phyloP scores from a whole-genome alignment of 73 alveolate genomes.

The Blepharisma stoltei region DNA sequence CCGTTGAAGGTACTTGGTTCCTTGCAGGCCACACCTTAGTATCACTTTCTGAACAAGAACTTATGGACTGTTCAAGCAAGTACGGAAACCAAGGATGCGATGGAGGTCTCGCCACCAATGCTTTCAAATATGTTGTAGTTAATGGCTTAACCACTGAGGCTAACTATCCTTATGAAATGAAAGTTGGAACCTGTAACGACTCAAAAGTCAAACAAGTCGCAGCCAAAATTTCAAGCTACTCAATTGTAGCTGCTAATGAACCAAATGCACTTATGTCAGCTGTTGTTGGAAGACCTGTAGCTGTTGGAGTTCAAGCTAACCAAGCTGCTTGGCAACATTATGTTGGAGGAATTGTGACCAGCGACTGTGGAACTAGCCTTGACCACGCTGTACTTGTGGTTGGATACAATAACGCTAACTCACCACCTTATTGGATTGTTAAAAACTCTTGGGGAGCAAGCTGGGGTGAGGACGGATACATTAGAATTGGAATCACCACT shows the following conservation, averaged over 20 bases:
- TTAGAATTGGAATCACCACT: conserved; percentile 36
- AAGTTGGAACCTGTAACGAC: conserved; percentile 47
- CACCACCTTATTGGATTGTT: conserved; percentile 49
- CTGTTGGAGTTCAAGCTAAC: conserved; percentile 15
- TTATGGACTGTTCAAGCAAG: conserved; percentile 61
- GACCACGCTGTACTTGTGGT: conserved; percentile 77
- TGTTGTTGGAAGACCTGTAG: background rate
- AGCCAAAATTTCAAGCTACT: background rate
- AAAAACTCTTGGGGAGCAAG: conserved; percentile 81
- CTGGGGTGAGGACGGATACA: conserved; percentile 81
- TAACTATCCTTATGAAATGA: conserved; percentile 72
- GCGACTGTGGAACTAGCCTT: conserved; percentile 41
- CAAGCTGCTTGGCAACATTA: conserved; percentile 43
- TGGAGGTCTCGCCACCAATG: conserved; percentile 70
- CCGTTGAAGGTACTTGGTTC: conserved; percentile 50
- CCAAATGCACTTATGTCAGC: conserved; percentile 7
- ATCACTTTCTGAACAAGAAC: conserved; percentile 52
- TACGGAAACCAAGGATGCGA: conserved; percentile 73
- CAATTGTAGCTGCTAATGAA: background rate
- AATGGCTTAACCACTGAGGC: conserved; percentile 53
- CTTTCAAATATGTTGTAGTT: conserved; percentile 49
- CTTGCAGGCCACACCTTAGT: conserved; percentile 32
- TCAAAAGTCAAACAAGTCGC: conserved; percentile 38
- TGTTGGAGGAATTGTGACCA: conserved; percentile 47
- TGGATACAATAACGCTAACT: conserved; percentile 62